Conservation (phyloP, 768 basidiomycete genomes). For the Lyophyllum semitale region DNA sequence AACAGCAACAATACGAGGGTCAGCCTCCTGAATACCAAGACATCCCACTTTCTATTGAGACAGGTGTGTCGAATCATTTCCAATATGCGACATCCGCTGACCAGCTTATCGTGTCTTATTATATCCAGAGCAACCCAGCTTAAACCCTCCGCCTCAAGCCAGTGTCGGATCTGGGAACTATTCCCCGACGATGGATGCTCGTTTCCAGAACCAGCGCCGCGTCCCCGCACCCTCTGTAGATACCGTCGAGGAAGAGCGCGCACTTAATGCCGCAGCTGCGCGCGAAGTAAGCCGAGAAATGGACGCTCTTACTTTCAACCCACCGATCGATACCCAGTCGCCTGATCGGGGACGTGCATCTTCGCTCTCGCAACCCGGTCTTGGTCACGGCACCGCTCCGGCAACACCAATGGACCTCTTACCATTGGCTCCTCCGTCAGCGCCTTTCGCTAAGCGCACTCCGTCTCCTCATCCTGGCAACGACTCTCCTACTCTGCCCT, state of each 20-base stretch:
- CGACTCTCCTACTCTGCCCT: conserved; percentile 28
- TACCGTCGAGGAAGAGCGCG: conserved; percentile 49
- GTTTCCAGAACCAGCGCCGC: conserved; percentile 21
- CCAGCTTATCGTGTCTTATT: neutral
- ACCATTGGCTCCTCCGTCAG: conserved; percentile 36
- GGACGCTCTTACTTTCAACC: conserved; percentile 48
- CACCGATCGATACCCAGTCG: conserved; percentile 19
- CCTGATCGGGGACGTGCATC: conserved; percentile 17
- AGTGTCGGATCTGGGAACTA: neutral
- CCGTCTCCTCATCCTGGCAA: conserved; percentile 37
- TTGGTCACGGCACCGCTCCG: conserved; percentile 2
- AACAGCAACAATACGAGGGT: neutral
- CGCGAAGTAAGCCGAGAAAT: conserved; percentile 68
- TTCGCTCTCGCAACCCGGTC: conserved; percentile 12
- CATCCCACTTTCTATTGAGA: conserved; percentile 1
- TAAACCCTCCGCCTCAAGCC: neutral
- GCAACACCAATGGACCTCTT: conserved; percentile 3
- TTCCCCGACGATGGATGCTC: conserved; percentile 9
- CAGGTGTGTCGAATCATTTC: neutral
- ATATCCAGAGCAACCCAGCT: neutral
- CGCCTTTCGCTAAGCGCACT: conserved; percentile 39
- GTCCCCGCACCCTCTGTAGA: conserved; percentile 42
- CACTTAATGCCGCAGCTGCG: conserved; percentile 67
- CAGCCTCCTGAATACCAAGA: conserved; percentile 17
- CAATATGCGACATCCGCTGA: neutral